These are phyloP conservation scores for Blastocystis sp. DNA, from an alignment of 352 stramenopile species.

Conservation along the genomic window DNA sequence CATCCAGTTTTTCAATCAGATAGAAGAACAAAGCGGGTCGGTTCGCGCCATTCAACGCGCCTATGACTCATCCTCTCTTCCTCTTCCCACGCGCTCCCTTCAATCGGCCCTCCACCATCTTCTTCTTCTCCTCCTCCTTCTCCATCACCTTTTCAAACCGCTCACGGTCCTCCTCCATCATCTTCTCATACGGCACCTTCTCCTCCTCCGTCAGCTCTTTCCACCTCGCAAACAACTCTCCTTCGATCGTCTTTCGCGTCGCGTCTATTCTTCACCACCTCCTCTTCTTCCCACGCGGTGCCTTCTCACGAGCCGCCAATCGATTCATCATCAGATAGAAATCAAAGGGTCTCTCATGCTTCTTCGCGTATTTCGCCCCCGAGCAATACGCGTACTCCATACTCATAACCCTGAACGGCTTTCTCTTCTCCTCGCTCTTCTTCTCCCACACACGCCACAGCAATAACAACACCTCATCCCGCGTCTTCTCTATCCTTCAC, in stretches of 20 bases:
- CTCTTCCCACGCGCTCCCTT: not conserved
- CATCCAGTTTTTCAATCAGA: not conserved
- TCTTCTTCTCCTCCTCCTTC: conserved; percentile 5
- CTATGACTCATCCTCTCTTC: not conserved
- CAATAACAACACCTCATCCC: not conserved
- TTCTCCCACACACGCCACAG: not conserved
- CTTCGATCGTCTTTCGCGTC: conserved; percentile 8
- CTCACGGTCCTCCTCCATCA: not conserved
- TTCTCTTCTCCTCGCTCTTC: not conserved
- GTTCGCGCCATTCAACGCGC: not conserved
- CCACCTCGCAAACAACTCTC: conserved; percentile 5
- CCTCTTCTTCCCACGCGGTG: not conserved
- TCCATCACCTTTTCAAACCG: conserved; percentile 19
- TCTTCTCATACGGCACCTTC: not conserved
- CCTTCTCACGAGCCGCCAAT: no score
- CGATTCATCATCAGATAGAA: not conserved
- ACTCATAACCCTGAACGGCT: not conserved
- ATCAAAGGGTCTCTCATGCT: not conserved
- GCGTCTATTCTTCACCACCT: not conserved
- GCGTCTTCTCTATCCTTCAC: not conserved
- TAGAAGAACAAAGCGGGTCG: conserved; percentile 12
- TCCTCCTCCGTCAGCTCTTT: not conserved
- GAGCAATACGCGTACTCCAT: not conserved
- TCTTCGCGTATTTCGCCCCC: not conserved
- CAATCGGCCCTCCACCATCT: not conserved